Evolutionary conservation across 192 early-diverging fungal species (phyloP).

Genomic region (Mortierella antarctica): DNA sequence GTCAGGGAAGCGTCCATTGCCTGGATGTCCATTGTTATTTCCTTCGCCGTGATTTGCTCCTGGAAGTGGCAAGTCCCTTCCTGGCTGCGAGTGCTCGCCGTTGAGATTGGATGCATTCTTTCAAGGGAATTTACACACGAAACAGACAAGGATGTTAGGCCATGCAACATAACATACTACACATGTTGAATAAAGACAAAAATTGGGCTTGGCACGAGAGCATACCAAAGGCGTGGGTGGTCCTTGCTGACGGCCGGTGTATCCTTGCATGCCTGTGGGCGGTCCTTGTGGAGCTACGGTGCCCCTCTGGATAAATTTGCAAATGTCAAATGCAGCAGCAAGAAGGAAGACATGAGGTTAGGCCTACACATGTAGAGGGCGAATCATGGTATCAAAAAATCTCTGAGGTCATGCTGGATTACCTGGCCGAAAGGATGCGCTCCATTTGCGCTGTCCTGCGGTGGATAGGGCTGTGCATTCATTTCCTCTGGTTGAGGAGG

Average conservation of each 20-base stretch:
- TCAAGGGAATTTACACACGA: background rate
- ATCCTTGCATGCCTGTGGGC: slow-evolving; percentile 49
- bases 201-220: background rate
- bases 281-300: slow-evolving; percentile 48
- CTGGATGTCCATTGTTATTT: slow-evolving; percentile 14
- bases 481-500: slow-evolving; percentile 45
- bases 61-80: slow-evolving; percentile 39
- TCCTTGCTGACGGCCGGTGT: slow-evolving; percentile 44
- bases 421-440: slow-evolving; percentile 46
- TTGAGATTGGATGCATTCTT: slow-evolving; percentile 21
- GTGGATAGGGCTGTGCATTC: slow-evolving; percentile 34
- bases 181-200: background rate
- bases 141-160: background rate
- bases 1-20: slow-evolving; percentile 10
- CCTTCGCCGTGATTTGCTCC: background rate
- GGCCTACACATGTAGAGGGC: no score
- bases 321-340: background rate
- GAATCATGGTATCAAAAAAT: background rate
- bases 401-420: background rate
- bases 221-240: slow-evolving; percentile 36
- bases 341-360: no score
- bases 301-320: slow-evolving; percentile 11
- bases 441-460: slow-evolving; percentile 18
- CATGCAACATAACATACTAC: background rate
- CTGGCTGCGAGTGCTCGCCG: slow-evolving; percentile 28